phyloP scores from a whole-genome alignment of 257 asterid genomes.

The Marsdenia floribunda region DNA sequence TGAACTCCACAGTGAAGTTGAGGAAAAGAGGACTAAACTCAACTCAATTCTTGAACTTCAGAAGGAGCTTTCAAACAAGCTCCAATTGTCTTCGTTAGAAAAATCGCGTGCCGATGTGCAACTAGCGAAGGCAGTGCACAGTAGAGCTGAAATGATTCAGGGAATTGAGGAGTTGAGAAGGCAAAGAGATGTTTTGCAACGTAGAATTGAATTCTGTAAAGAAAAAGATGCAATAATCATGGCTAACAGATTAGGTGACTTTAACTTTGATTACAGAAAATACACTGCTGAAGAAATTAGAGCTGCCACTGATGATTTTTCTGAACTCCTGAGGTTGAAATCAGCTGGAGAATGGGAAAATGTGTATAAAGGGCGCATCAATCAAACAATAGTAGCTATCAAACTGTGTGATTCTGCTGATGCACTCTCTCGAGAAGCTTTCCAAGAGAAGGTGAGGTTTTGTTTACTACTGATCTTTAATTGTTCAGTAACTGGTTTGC shows the following conservation, averaged over 20 bases:
- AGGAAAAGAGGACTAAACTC: slow-evolving; percentile 42
- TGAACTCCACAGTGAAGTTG: slow-evolving; percentile 43
- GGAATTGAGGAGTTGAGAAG: slow-evolving; percentile 50
- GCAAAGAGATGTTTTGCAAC: slow-evolving; percentile 48
- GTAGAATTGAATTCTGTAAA: slow-evolving; percentile 58
- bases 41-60: slow-evolving; percentile 46
- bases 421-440: slow-evolving; percentile 26
- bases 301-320: slow-evolving; percentile 56
- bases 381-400: slow-evolving; percentile 44
- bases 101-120: slow-evolving; percentile 39
- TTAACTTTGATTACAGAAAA: slow-evolving; percentile 36
- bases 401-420: slow-evolving; percentile 29
- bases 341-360: slow-evolving; percentile 36
- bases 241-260: slow-evolving; percentile 25
- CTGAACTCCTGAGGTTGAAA: slow-evolving; percentile 43
- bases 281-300: slow-evolving; percentile 51
- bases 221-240: slow-evolving; percentile 50
- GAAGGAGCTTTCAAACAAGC: slow-evolving; percentile 49
- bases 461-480: neutral
- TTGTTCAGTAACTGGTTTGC: neutral
- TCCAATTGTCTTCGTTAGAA: slow-evolving; percentile 39
- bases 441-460: slow-evolving; percentile 37
- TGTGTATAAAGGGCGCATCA: slow-evolving; percentile 44
- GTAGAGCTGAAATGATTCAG: slow-evolving; percentile 38
- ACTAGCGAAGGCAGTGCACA: slow-evolving; percentile 42